These are phyloP conservation scores for Coniella lustricola DNA, from an alignment of 2,329 filamentous ascomycete species.

Conservation along the genomic window DNA sequence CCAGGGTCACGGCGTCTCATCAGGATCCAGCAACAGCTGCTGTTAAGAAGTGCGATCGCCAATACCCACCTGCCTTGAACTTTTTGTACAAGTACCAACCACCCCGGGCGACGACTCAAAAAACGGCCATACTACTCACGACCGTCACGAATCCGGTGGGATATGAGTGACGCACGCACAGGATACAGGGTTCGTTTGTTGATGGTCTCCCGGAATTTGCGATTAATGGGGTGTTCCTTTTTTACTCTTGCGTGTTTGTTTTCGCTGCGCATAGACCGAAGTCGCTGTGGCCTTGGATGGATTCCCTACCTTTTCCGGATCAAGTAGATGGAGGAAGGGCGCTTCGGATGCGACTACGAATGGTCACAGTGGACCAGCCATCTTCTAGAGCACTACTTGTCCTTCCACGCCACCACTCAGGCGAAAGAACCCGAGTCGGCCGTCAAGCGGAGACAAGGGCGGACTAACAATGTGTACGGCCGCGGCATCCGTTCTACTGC, in stretches of 20 bases:
- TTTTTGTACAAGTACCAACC: conserved; percentile 16
- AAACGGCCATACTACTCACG: conserved; percentile 5
- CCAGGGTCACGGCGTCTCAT: conserved; percentile 88
- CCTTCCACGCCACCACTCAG: background rate
- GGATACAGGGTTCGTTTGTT: conserved; percentile 9
- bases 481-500: background rate
- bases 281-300: conserved; percentile 12
- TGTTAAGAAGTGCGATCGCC: conserved; percentile 56
- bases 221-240: conserved; percentile 3
- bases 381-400: conserved; percentile 8
- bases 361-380: conserved; percentile 12
- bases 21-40: conserved; percentile 77
- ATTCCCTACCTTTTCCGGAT: conserved; percentile 2
- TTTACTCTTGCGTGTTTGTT: conserved; percentile 7
- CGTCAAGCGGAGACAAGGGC: background rate
- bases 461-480: background rate
- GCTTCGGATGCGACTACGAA: conserved; percentile 8
- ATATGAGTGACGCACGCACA: conserved; percentile 12
- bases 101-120: conserved; percentile 8
- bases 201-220: conserved; percentile 8
- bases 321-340: background rate
- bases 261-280: conserved; percentile 16
- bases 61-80: conserved; percentile 6
- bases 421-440: background rate
- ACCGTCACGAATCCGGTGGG: conserved; percentile 16